Evolutionary conservation across 306 rosid genomes (phyloP), one percentile per base, ranked within the genome.

Genomic region (Quercus aquifolioides): DNA sequence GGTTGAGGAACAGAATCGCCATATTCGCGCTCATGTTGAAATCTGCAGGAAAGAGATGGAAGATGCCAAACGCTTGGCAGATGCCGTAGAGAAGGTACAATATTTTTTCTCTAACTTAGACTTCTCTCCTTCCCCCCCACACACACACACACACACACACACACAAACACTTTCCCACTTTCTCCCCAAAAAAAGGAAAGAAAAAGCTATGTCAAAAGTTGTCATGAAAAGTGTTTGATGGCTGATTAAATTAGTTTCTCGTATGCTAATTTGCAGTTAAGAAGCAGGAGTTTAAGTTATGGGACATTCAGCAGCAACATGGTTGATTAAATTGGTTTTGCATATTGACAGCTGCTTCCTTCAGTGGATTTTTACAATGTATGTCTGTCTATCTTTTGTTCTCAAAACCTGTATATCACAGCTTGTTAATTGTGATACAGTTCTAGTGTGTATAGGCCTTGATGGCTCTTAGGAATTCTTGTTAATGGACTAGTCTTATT

Each of bases 1-100:
- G 97, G 96, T 84, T n/a, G 89, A 88, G 84, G 87, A 88, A 73
- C 86, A 79, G 76, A 93, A 89, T 80, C 83, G 68, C 56, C 73
- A 49, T 76, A 56, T 65, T 56, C 86, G 84, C 25, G 79, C 77
- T 25, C 88, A 77, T 35, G 69, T 91, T 51, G 86, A 89, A 78
- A 67, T 25, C 56, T 86, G 91, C 33, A 93, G 63, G 84, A 82
- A 85, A 82, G 88, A 74, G 80, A 79, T 69, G 74, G 76, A 81
- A 59, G 87, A 84, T 49, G 55, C 67, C 38, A 79, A 81, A 1
- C 33, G 38, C 85, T 21, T 79, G 77, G 12, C 83, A 52, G 81
- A 91, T 57, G 76, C 75, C 58, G 76, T 76, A 30, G 70, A 89
- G 83, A 86, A 81, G 90, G 89, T 89, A 70, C 46, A 71, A 25